These are phyloP conservation scores for Silene latifolia DNA, from an alignment of 148 eudicot genomes.

Conservation along the genomic window DNA sequence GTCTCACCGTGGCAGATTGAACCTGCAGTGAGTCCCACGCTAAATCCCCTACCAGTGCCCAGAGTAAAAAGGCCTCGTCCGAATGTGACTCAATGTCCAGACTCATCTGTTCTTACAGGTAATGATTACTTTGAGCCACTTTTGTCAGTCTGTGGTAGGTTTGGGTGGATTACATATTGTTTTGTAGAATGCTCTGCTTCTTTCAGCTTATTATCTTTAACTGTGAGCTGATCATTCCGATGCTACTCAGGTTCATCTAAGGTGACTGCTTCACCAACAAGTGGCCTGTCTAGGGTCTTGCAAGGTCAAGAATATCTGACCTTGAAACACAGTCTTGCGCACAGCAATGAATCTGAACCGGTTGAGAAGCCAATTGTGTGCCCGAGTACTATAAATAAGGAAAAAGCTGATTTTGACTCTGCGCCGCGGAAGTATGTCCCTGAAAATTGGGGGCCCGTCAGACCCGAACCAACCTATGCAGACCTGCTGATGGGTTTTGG, in stretches of 20 bases:
- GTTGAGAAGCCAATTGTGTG: constrained; percentile 63
- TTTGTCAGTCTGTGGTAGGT: not conserved
- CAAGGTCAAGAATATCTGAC: constrained; percentile 85
- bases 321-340: constrained; percentile 63
- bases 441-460: constrained; percentile 49
- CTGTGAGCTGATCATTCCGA: not conserved
- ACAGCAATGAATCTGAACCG: constrained; percentile 63
- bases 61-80: constrained; percentile 83
- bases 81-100: constrained; percentile 55
- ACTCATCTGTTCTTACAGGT: constrained; percentile 83
- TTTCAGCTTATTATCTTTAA: no score
- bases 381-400: constrained; percentile 52
- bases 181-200: not conserved
- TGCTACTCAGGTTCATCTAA: constrained; percentile 51
- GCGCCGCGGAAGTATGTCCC: constrained; percentile 47
- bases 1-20: constrained; percentile 97
- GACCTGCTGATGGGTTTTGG: constrained; percentile 82
- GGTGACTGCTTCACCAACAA: constrained; percentile 44
- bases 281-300: constrained; percentile 67
- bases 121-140: constrained; percentile 7
- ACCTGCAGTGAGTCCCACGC: constrained; percentile 66
- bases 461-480: constrained; percentile 66
- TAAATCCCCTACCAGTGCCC: constrained; percentile 78
- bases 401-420: constrained; percentile 41
- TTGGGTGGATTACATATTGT: not conserved